phyloP scores from a whole-genome alignment of 192 early-diverging fungal genomes.

The Entomortierella chlamydospora region DNA sequence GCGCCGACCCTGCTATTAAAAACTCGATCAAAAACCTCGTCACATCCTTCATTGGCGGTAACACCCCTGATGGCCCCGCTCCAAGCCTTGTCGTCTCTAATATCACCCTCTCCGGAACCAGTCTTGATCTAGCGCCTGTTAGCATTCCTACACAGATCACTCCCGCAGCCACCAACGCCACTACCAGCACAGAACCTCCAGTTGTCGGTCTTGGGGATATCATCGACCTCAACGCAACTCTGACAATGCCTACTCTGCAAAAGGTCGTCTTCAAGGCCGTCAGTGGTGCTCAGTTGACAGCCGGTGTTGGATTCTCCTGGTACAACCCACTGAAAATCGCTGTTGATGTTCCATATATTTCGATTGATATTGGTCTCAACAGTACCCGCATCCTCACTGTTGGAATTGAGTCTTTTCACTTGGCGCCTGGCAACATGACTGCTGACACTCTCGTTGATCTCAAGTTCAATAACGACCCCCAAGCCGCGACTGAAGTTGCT shows the following conservation, averaged over 20 bases:
- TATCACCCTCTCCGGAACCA: constrained; percentile 10
- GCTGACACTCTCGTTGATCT: constrained; percentile 44
- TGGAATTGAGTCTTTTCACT: constrained; percentile 17
- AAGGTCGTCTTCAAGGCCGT: constrained; percentile 46
- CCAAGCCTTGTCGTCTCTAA: constrained; percentile 25
- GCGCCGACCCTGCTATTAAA: constrained; percentile 22
- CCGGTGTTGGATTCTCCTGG: constrained; percentile 49
- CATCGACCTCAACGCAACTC: constrained; percentile 22
- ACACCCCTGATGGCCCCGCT: constrained; percentile 29
- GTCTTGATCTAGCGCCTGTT: constrained; percentile 29
- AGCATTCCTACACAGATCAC: constrained; percentile 30
- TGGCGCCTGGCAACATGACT: constrained; percentile 37
- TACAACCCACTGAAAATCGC: constrained; percentile 42
- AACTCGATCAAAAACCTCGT: constrained; percentile 40
- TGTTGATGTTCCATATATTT: constrained; percentile 42
- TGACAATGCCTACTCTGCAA: constrained; percentile 28
- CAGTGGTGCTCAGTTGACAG: constrained; percentile 36
- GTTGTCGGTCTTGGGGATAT: constrained; percentile 32
- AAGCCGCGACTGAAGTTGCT: constrained; percentile 25
- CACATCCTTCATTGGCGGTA: constrained; percentile 29
- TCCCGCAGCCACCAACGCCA: constrained; percentile 18
- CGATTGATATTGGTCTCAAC: constrained; percentile 43
- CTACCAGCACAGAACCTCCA: constrained; percentile 9
- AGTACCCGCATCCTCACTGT: constrained; percentile 32
- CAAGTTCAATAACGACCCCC: constrained; percentile 45